Evolutionary conservation across 345 rosid species (phyloP), one percentile per base, ranked within the genome.

Genomic region (Corchorus capsularis): DNA sequence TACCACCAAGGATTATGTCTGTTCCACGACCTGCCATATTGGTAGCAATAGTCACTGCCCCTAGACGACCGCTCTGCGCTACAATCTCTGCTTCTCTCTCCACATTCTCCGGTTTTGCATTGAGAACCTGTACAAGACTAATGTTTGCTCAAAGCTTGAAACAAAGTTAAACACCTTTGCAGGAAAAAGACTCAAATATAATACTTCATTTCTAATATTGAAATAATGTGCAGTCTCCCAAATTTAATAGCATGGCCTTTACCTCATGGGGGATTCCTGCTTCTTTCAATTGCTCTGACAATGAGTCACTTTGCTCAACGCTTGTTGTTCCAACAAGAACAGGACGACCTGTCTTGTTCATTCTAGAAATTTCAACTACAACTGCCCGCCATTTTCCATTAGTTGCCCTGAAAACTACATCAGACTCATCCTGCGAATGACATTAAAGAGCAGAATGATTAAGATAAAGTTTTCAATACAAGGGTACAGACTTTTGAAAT

Each of bases 1-100:
- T 95, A 61, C 99, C 99, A 80, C 98, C 99, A 46, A 95, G 98
- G 68, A 95, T 95, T 61, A 93, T 95, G 81, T 95, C 99, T 74
- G 99, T 95, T 82, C 99, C 99, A 80, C 98, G 96, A 78, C 99
- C 99, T 37, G 98, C 99, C 99, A 93, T 95, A 80, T 95, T 93
- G 74, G 99, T 95, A 72, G 99, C 99, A 80, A 95, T 95, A 73
- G 99, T 95, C 66, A 95, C 99, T 15, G 97, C 98, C 73, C 96
- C 98, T 65, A 88, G 86, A 83, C 99, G 99, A 71, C 99, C 99
- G 75, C 99, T 95, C 83, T 95, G 99, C 63, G 97, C 98, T 75
- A 95, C 99, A 79, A 95, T 95, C 87, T 95, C 99, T 50, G 99
- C 99, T 89, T 95, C 99, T 84, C 99, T 90, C 86, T 95, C 99